A percentile compares a stretch with the other conserved stretches of the same genome.
Evolutionary conservation across 2,329 filamentous ascomycete genomes (phyloP).

Genomic region (Fusarium udum): DNA sequence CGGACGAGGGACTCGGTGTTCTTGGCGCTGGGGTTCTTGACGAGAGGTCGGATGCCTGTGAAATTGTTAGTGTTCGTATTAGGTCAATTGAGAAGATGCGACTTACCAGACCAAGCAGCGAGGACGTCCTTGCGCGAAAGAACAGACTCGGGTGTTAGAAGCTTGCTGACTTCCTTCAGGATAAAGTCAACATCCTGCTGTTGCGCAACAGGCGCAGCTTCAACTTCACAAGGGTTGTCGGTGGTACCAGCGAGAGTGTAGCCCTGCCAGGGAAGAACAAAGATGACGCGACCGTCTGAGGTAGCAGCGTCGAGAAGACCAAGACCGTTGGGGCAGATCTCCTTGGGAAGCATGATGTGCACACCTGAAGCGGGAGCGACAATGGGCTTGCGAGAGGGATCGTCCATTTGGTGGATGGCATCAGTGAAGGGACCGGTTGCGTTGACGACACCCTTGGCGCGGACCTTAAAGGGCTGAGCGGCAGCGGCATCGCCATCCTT

Average conservation of each 20-base stretch:
- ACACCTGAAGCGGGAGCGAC: conserved; percentile 83
- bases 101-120: conserved; percentile 79
- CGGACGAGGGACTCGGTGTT: conserved; percentile 86
- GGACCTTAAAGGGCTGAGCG: conserved; percentile 68
- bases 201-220: conserved; percentile 74
- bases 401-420: conserved; percentile 82
- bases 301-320: conserved; percentile 81
- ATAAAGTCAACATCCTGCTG: conserved; percentile 87
- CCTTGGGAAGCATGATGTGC: conserved; percentile 83
- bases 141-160: conserved; percentile 78
- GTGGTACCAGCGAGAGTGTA: conserved; percentile 88
- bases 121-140: conserved; percentile 80
- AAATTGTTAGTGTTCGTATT: conserved; percentile 10
- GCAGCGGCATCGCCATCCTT: conserved; percentile 66
- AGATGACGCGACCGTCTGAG: conserved; percentile 87
- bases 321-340: conserved; percentile 82
- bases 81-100: rapidly evolving
- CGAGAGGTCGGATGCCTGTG: conserved; percentile 75
- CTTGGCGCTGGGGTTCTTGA: conserved; percentile 81
- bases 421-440: conserved; percentile 86
- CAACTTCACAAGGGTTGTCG: conserved; percentile 76
- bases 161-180: conserved; percentile 78
- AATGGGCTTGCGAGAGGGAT: conserved; percentile 73
- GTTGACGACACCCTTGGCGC: conserved; percentile 83
- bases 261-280: conserved; percentile 88